Evolutionary conservation across 2,329 filamentous ascomycete genomes (phyloP).

Genomic region (Kalaharituber pfeilii): DNA sequence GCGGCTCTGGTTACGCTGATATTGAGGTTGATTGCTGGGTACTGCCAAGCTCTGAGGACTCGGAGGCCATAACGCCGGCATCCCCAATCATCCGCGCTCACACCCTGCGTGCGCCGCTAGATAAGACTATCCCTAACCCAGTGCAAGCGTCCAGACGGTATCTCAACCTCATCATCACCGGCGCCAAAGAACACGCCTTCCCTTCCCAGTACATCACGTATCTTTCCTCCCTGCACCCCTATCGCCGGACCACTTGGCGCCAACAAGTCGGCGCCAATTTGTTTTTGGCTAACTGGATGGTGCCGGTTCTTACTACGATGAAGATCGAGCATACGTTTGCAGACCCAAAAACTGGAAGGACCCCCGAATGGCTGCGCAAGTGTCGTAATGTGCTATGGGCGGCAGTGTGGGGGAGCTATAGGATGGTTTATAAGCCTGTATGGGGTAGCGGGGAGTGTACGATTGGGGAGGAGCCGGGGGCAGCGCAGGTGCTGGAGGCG

Average conservation of each 20-base stretch:
- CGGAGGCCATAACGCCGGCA: constrained; percentile 29
- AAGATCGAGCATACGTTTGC: constrained; percentile 35
- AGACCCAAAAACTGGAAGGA: constrained; percentile 44
- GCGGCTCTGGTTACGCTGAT: constrained; percentile 68
- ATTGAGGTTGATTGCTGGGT: constrained; percentile 61
- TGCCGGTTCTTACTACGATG: constrained; percentile 40
- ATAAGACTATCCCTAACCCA: constrained; percentile 38
- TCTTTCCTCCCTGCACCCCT: constrained; percentile 50
- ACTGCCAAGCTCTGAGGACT: constrained; percentile 40
- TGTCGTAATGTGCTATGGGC: constrained; percentile 38
- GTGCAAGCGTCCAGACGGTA: constrained; percentile 77
- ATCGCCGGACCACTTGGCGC: constrained; percentile 46
- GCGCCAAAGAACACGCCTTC: constrained; percentile 62
- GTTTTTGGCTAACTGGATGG: constrained; percentile 43
- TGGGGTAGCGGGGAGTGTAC: constrained; percentile 81
- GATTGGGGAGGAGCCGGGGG: constrained; percentile 21
- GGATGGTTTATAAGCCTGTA: constrained; percentile 41
- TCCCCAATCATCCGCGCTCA: constrained; percentile 55
- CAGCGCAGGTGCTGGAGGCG: constrained; percentile 4
- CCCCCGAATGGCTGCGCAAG: constrained; percentile 48
- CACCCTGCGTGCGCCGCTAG: constrained; percentile 56
- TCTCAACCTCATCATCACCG: constrained; percentile 58
- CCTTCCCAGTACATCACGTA: constrained; percentile 63
- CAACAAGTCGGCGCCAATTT: constrained; percentile 50
- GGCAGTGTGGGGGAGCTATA: constrained; percentile 47